Base-by-base conservation (phyloP, 306 rosid genomes). In the Argentina anserina region DNA sequence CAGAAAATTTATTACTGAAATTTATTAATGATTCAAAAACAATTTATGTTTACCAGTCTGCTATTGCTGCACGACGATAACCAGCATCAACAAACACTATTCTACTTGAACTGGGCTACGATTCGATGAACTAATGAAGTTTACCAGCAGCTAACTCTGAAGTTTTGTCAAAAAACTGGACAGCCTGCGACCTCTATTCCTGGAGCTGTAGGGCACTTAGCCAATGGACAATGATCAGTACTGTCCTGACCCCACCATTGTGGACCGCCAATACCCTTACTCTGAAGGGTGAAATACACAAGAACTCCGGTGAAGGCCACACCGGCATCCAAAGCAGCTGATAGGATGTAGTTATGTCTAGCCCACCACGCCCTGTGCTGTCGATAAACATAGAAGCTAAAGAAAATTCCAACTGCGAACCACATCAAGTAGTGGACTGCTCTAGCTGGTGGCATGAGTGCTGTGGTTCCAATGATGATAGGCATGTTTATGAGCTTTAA, bases 291-390 rank as follows among this genome's bases (percentile, higher is more conserved):
- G 67, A 92, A 90, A 80, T 84, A 90, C 17, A 92, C 74, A 17
- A 84, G 11, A 14, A 88, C 80, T 2, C 69, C 96, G 78, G 76
- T 72, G 49, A 90, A 88, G 71, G 98, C 95, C 71, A 88, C 76
- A 0, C 96, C 91, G 34, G 92, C 90, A 69, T 92, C 92, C 69
- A 92, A 59, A 46, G 82, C 94, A 40, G 94, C 96, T 4, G 96
- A 88, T 5, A 90, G 80, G 63, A 88, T 83, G 75, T 92, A 92
- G 67, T 87, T 92, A 52, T 92, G 90, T 25, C 91, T 71, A 5
- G 89, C 92, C 98, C 98, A 84, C 79, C 87, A 84, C 28, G 59
- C 62, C 71, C 67, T 81, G 67, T 72, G 76, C 67, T 65, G 75
- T 59, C 74, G 76, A 64, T 70, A 81, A 31, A 84, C 49, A 55